Percentiles rank a stretch among this genome's conserved stretches.
Conservation (phyloP, 768 basidiomycete genomes). For the Rhizopogon roseolus region DNA sequence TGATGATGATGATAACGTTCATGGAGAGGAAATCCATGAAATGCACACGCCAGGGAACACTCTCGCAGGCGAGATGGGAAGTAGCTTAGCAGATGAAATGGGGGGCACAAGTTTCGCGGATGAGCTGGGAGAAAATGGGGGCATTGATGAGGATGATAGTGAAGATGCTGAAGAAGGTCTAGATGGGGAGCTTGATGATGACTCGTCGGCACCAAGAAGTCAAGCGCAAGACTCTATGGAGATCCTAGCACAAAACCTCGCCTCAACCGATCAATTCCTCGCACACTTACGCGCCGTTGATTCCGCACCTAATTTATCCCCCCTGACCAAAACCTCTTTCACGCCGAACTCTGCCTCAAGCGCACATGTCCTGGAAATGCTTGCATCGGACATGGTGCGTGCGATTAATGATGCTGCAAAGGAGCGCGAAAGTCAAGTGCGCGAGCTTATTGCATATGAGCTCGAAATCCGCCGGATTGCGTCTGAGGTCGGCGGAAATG, state of each 20-base stretch:
- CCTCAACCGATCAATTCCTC: slow-evolving; percentile 75
- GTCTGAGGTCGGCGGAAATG: slow-evolving; percentile 71
- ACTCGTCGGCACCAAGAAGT: slow-evolving; percentile 17
- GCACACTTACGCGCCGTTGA: slow-evolving; percentile 68
- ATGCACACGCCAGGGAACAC: slow-evolving; percentile 13
- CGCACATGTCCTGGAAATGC: slow-evolving; percentile 48
- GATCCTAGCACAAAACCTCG: slow-evolving; percentile 66
- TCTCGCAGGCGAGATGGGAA: slow-evolving; percentile 21
- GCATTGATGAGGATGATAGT: slow-evolving; percentile 5
- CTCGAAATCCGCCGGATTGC: slow-evolving; percentile 76
- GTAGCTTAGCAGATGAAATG: slow-evolving; percentile 14
- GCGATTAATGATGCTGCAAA: slow-evolving; percentile 69
- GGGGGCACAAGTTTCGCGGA: slow-evolving; percentile 37
- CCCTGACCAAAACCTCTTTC: slow-evolving; percentile 28
- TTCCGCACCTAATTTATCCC: slow-evolving; percentile 35
- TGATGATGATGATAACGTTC: slow-evolving; percentile 20
- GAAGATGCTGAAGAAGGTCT: slow-evolving; percentile 8
- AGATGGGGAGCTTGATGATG: slow-evolving; percentile 24
- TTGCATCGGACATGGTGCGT: slow-evolving; percentile 75
- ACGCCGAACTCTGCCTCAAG: slow-evolving; percentile 4
- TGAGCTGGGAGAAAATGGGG: slow-evolving; percentile 14
- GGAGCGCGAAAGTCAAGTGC: slow-evolving; percentile 77
- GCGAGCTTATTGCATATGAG: slow-evolving; percentile 73
- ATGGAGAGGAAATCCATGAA: slow-evolving; percentile 26
- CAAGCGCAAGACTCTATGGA: slow-evolving; percentile 59